Evolutionary conservation across 2,329 filamentous ascomycete species (phyloP).

Genomic region (Myriangium duriaei): DNA sequence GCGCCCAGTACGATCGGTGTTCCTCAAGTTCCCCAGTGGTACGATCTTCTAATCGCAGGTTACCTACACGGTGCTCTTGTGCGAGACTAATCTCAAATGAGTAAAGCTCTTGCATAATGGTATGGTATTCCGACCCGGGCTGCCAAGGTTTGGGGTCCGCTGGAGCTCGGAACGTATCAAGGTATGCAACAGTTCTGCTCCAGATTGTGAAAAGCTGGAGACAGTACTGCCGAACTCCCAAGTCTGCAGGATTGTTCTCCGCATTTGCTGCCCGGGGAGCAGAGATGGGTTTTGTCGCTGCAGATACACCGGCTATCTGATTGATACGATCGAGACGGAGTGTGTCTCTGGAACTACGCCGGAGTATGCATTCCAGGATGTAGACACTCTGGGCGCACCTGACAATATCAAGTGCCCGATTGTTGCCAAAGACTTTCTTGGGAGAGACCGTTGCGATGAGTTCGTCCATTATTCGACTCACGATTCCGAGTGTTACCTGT

Average conservation of each 20-base stretch:
- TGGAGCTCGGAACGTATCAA: constrained; percentile 1
- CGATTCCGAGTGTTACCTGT: background rate
- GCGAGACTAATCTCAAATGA: constrained; percentile 6
- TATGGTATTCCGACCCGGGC: constrained; percentile 3
- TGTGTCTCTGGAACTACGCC: background rate
- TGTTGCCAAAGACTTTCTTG: background rate
- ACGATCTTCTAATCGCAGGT: constrained; percentile 1
- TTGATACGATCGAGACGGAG: background rate
- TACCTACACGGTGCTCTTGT: constrained; percentile 4
- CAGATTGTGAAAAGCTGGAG: constrained; percentile 6
- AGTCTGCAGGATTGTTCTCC: background rate
- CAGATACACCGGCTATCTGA: background rate
- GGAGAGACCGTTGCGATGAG: background rate
- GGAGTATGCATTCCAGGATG: constrained; percentile 7
- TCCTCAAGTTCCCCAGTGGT: constrained; percentile 2
- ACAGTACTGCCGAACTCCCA: constrained; percentile 1
- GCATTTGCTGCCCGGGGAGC: background rate
- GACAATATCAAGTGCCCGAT: constrained; percentile 1
- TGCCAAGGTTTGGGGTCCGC: constrained; percentile 1
- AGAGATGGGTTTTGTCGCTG: background rate
- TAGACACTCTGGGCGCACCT: constrained; percentile 6
- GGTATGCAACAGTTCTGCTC: constrained; percentile 1
- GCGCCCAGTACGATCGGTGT: constrained; percentile 6
- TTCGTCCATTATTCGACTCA: constrained; percentile 1
- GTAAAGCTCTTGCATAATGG: constrained; percentile 6